These are phyloP conservation scores for Lachancea quebecensis DNA, from an alignment of 805 yeast genomes.

Conservation along the genomic window DNA sequence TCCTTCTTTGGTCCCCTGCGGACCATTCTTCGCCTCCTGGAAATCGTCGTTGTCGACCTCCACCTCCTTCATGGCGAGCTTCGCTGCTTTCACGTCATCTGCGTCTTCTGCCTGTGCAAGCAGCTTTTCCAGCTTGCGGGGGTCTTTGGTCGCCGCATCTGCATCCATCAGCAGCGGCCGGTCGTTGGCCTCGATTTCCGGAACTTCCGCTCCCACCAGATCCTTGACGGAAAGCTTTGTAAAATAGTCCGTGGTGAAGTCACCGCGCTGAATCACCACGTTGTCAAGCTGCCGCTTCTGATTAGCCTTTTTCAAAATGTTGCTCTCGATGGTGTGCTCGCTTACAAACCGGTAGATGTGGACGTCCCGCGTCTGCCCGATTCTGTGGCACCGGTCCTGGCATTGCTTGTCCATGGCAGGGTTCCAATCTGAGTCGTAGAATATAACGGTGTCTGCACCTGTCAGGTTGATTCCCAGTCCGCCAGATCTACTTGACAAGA, in stretches of 20 bases:
- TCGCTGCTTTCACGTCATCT: constrained; percentile 85
- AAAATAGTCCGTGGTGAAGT: constrained; percentile 94
- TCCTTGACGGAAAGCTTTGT: constrained; percentile 82
- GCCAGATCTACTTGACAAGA: constrained; percentile 92
- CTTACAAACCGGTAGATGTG: constrained; percentile 95
- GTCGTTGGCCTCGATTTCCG: constrained; percentile 32
- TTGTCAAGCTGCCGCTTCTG: constrained; percentile 91
- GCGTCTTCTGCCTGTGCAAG: constrained; percentile 94
- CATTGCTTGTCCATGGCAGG: constrained; percentile 99
- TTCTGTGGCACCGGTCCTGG: constrained; percentile 98
- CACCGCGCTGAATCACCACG: constrained; percentile 96
- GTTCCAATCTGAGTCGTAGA: constrained; percentile 98
- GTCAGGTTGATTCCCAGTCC: constrained; percentile 96
- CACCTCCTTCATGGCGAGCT: constrained; percentile 77
- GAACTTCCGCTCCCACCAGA: constrained; percentile 52
- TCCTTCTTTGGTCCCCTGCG: constrained; percentile 5
- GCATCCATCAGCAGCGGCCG: constrained; percentile 30
- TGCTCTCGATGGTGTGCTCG: constrained; percentile 93
- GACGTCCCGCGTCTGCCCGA: constrained; percentile 96
- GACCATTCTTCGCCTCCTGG: constrained; percentile 36
- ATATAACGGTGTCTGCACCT: constrained; percentile 97
- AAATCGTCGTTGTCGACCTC: constrained; percentile 84
- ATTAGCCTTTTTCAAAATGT: constrained; percentile 87
- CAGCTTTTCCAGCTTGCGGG: constrained; percentile 46
- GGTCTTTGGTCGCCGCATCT: constrained; percentile 29